A percentile compares a stretch with the other conserved stretches of the same genome.
Evolutionary conservation across 345 rosid genomes (phyloP).

Genomic region (Syzygium grande): DNA sequence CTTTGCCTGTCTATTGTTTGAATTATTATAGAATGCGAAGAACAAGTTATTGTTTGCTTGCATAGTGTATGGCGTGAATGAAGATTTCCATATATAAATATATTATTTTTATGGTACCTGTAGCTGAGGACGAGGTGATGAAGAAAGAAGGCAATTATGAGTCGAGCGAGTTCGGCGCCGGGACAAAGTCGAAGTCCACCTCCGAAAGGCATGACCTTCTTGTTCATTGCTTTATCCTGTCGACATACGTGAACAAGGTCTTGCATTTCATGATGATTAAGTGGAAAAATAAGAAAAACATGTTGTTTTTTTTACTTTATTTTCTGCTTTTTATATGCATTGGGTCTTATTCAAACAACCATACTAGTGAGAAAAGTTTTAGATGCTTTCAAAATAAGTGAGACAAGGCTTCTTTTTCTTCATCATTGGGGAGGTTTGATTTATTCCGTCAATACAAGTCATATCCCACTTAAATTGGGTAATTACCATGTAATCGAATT

Average conservation of each 20-base stretch:
- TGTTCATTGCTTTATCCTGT: slow-evolving; percentile 48
- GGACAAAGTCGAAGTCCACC: slow-evolving; percentile 85
- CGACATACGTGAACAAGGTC: not conserved
- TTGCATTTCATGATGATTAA: not conserved
- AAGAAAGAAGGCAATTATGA: slow-evolving; percentile 64
- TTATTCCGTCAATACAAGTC: not conserved
- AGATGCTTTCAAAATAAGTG: not conserved
- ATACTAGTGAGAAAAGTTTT: not conserved
- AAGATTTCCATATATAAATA: not conserved
- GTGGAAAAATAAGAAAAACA: not conserved
- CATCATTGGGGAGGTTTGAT: not conserved
- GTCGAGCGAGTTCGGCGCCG: slow-evolving; percentile 76
- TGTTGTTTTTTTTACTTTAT: not conserved
- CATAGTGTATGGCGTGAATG: not conserved
- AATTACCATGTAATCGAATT: not conserved
- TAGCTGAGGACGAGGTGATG: slow-evolving; percentile 82
- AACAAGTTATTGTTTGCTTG: not conserved
- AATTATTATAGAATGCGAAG: not conserved
- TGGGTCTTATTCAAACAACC: not conserved
- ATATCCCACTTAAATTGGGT: not conserved
- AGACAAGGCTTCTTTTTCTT: not conserved
- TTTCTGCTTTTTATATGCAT: not conserved
- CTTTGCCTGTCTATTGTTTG: not conserved
- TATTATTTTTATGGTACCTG: slow-evolving; percentile 22
- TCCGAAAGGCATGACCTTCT: slow-evolving; percentile 71